Base-by-base conservation (phyloP, 768 basidiomycete genomes). In the Trametes coccinea region DNA sequence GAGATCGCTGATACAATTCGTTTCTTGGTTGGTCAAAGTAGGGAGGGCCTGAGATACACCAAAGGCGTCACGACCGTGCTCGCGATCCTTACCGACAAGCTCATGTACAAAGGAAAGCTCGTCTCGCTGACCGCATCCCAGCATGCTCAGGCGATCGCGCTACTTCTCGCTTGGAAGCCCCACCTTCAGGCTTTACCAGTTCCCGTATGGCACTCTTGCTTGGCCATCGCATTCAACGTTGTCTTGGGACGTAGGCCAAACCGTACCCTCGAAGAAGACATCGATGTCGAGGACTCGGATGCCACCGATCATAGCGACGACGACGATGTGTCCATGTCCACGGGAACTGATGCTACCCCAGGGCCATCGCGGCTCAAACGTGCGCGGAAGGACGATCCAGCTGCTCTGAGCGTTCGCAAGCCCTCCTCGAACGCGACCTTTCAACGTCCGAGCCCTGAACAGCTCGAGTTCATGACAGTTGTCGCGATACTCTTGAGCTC, bases 141-240 rank as follows among this genome's bases (percentile, higher is more conserved):
- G 72, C 95, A 93, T 72, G 78, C 89, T 58, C 95, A 95, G 71
- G 81, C 89, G 0, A 77, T 97, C 51, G 83, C 83, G 57, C 78
- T 76, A 60, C 70, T 98, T 8, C 75, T 92, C 53, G 76, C 77
- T 59, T 88, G 85, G 72, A 71, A 76, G 2, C 88, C 93, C 2
- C 95, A 98, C 74, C 77, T 95, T 57, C 90, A 95, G 46, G 85
- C 89, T 66, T 69, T 95, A 53, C 84, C 84, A 9, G 76, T 81
- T 39, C 75, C 77, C 1, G 75, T 66, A 34, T 98, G 96, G 96
- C 72, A 86, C 31, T 76, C 75, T 37, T 73, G 93, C 46, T 81
- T 89, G 39, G 83, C 86, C 66, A 74, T 92, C 43, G 83, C 82
- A 41, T 94, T 96, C 77, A 92, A 93, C 66, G 83, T 87, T 4